A percentile compares a stretch with the other conserved stretches of the same genome.
Evolutionary conservation across 331 rosid genomes (phyloP).

Genomic region (Telfairia occidentalis): DNA sequence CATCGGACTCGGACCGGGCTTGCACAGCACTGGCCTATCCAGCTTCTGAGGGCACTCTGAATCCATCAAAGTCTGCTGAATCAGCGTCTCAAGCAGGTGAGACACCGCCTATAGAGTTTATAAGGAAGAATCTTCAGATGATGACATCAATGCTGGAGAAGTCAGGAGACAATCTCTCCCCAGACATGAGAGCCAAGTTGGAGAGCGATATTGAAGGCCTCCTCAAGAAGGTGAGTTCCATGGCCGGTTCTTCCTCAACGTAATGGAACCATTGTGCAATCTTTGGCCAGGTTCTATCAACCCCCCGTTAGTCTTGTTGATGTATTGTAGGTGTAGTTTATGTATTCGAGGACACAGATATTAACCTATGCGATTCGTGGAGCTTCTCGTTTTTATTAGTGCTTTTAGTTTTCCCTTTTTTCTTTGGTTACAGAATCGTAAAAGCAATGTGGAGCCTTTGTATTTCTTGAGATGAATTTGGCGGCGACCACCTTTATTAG

Average conservation of each 20-base stretch:
- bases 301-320: conserved; percentile 2
- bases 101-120: conserved; percentile 37
- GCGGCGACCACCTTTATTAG: not conserved
- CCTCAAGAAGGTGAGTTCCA: conserved; percentile 58
- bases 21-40: conserved; percentile 21
- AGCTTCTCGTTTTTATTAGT: conserved; percentile 1
- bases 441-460: conserved; percentile 10
- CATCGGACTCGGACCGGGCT: conserved; percentile 8
- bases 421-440: not conserved
- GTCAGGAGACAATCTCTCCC: conserved; percentile 55
- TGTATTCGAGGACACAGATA: not conserved
- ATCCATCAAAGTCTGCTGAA: conserved; percentile 10
- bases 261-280: not conserved
- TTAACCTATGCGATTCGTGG: not conserved
- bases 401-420: not conserved
- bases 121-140: conserved; percentile 66
- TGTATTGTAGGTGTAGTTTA: conserved; percentile 12
- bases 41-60: conserved; percentile 11
- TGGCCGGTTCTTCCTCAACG: conserved; percentile 25
- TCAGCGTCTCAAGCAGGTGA: conserved; percentile 17
- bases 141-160: conserved; percentile 67
- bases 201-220: conserved; percentile 56
- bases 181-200: conserved; percentile 47
- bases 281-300: conserved; percentile 1
- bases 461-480: not conserved